A percentile compares a stretch with the other conserved stretches of the same genome.
phyloP scores from a whole-genome alignment of 805 yeast species.

The Kodamaea lidongshanica region DNA sequence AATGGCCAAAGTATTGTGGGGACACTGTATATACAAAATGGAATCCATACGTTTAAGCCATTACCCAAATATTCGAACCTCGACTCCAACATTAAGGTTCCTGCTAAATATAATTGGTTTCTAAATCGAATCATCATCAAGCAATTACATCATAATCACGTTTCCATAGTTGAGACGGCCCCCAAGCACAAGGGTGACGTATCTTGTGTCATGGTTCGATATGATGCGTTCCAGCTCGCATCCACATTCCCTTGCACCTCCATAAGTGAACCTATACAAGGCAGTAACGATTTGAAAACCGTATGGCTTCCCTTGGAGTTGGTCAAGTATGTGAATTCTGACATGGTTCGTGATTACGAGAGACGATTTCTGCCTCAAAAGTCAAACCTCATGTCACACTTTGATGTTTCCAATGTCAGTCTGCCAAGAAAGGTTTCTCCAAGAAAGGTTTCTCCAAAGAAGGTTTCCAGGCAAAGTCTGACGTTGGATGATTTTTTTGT shows the following conservation, averaged over 20 bases:
- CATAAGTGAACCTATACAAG: background rate
- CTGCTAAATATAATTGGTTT: slow-evolving; percentile 6
- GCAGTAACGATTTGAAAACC: background rate
- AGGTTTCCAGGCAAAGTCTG: slow-evolving; percentile 5
- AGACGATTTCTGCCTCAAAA: slow-evolving; percentile 2
- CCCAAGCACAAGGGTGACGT: slow-evolving; percentile 12
- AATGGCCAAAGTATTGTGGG: slow-evolving; percentile 3
- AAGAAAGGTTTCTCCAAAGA: slow-evolving; percentile 2
- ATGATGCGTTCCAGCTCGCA: slow-evolving; percentile 8
- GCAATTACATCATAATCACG: slow-evolving; percentile 4
- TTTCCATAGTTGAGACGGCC: slow-evolving; percentile 1
- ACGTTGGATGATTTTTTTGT: slow-evolving; percentile 6
- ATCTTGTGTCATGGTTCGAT: slow-evolving; percentile 18
- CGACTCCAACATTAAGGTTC: slow-evolving; percentile 3
- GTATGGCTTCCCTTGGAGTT: slow-evolving; percentile 2
- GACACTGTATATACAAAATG: slow-evolving; percentile 3
- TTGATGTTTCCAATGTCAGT: slow-evolving; percentile 4
- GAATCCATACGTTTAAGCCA: background rate
- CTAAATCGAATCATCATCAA: slow-evolving; percentile 12
- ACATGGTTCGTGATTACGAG: slow-evolving; percentile 1
- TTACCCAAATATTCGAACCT: background rate
- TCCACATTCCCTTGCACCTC: slow-evolving; percentile 9
- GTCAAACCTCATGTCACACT: slow-evolving; percentile 2
- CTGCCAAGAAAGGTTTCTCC: slow-evolving; percentile 1
- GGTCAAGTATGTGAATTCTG: slow-evolving; percentile 2